Percentiles rank a stretch among this genome's conserved stretches.
phyloP scores from a whole-genome alignment of 2,329 filamentous ascomycete species.

The Apiospora hydei region DNA sequence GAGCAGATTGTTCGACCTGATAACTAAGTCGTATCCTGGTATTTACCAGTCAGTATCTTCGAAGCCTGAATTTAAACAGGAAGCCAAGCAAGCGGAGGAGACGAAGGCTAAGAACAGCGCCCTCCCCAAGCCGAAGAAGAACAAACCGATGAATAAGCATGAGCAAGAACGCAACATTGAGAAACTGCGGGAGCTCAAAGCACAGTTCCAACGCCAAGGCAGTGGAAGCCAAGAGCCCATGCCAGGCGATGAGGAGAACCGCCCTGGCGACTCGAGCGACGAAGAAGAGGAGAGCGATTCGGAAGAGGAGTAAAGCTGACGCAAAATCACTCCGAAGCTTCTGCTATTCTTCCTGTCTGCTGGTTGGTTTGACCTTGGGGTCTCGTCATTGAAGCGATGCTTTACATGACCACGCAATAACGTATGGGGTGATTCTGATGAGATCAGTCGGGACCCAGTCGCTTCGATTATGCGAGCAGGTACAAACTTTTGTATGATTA shows the following conservation, averaged over 20 bases:
- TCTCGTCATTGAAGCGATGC: neutral
- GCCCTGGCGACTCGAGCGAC: constrained; percentile 55
- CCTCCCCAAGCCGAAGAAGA: constrained; percentile 69
- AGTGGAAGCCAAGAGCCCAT: constrained; percentile 56
- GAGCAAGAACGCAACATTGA: constrained; percentile 75
- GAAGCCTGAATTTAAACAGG: constrained; percentile 39
- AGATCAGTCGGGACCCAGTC: constrained; percentile 4
- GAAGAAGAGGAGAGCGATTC: constrained; percentile 62
- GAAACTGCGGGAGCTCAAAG: constrained; percentile 66
- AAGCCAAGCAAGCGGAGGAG: constrained; percentile 29
- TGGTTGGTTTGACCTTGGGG: neutral
- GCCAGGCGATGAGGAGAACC: constrained; percentile 43
- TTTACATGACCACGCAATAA: neutral
- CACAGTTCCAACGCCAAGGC: constrained; percentile 54
- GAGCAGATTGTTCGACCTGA: constrained; percentile 55
- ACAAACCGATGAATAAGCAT: constrained; percentile 78
- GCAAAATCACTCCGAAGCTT: neutral
- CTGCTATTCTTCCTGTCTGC: neutral
- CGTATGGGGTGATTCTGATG: neutral
- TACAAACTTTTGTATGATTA: constrained; percentile 23
- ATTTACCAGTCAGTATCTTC: constrained; percentile 45
- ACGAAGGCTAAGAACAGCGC: constrained; percentile 38
- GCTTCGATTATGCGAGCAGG: neutral
- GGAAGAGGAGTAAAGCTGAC: constrained; percentile 50
- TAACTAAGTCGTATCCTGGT: constrained; percentile 47